Evolutionary conservation across 2,329 filamentous ascomycete genomes (phyloP).

Genomic region (Aspergillus sp.): DNA sequence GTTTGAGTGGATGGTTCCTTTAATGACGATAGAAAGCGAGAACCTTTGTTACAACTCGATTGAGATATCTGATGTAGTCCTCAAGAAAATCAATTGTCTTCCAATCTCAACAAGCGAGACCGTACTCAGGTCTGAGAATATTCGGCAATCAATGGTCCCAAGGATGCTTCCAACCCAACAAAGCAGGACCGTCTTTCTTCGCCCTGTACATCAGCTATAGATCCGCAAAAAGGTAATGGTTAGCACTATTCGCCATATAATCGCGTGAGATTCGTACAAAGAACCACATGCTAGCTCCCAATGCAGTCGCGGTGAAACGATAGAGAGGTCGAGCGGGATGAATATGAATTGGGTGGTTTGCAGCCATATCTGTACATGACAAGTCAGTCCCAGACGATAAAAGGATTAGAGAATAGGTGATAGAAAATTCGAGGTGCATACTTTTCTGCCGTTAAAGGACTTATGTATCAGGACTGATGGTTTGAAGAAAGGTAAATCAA

Average conservation of each 20-base stretch:
- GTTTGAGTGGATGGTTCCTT: neutral
- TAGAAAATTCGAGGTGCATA: neutral
- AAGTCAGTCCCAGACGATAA: neutral
- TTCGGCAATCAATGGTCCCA: conserved; percentile 76
- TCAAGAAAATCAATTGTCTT: neutral
- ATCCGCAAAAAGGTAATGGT: conserved; percentile 11
- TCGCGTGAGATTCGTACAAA: conserved; percentile 62
- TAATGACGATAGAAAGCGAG: neutral
- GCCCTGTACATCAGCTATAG: conserved; percentile 90
- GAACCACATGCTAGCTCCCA: conserved; percentile 99
- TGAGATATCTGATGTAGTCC: neutral
- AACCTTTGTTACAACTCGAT: neutral
- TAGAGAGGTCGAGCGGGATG: conserved; percentile 70
- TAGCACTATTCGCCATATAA: conserved; percentile 15
- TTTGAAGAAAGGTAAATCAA: neutral
- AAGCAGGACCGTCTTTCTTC: conserved; percentile 89
- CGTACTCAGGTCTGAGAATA: neutral
- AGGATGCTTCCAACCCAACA: conserved; percentile 93
- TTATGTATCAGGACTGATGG: neutral
- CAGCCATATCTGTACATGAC: conserved; percentile 37
- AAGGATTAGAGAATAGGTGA: neutral
- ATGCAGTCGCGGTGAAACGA: conserved; percentile 78
- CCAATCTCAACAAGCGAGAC: neutral
- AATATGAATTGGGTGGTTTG: conserved; percentile 51
- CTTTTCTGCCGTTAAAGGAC: neutral